Conservation (phyloP, 2,329 filamentous ascomycete genomes). For the Bipolaris gigantea region DNA sequence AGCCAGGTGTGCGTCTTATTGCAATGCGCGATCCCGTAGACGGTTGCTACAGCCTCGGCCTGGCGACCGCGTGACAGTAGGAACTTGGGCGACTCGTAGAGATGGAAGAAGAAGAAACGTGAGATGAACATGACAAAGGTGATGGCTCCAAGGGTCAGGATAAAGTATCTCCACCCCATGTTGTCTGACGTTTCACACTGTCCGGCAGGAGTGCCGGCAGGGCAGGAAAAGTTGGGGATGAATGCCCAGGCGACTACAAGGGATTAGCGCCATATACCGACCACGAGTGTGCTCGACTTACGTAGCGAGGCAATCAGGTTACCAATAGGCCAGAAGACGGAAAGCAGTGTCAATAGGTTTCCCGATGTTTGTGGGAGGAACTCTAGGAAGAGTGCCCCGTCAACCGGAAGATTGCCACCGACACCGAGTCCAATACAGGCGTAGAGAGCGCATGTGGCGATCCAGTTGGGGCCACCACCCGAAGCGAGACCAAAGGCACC, state of each 20-base stretch:
- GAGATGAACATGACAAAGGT: slow-evolving; percentile 77
- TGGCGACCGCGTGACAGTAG: slow-evolving; percentile 76
- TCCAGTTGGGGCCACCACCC: slow-evolving; percentile 70
- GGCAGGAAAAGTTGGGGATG: slow-evolving; percentile 66
- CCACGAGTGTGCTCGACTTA: neutral
- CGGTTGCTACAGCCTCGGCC: slow-evolving; percentile 74
- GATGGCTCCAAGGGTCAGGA: slow-evolving; percentile 69
- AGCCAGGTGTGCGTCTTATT: slow-evolving; percentile 61
- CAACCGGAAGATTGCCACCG: slow-evolving; percentile 73
- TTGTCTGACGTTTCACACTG: slow-evolving; percentile 58
- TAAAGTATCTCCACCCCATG: slow-evolving; percentile 74
- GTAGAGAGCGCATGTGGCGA: slow-evolving; percentile 40
- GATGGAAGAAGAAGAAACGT: slow-evolving; percentile 77
- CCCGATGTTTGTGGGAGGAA: slow-evolving; percentile 77
- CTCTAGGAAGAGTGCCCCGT: slow-evolving; percentile 80
- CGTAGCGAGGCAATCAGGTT: slow-evolving; percentile 64
- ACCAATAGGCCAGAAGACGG: slow-evolving; percentile 84
- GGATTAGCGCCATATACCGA: slow-evolving; percentile 9
- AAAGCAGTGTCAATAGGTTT: slow-evolving; percentile 75
- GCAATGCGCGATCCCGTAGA: slow-evolving; percentile 75
- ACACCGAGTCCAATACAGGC: slow-evolving; percentile 52
- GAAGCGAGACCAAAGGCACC: slow-evolving; percentile 72
- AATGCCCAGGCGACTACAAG: slow-evolving; percentile 70
- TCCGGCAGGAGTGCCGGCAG: slow-evolving; percentile 12
- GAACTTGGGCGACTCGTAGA: slow-evolving; percentile 86